Base-by-base conservation (phyloP, 495 filamentous ascomycete species). In the Penicillium turbatum region DNA sequence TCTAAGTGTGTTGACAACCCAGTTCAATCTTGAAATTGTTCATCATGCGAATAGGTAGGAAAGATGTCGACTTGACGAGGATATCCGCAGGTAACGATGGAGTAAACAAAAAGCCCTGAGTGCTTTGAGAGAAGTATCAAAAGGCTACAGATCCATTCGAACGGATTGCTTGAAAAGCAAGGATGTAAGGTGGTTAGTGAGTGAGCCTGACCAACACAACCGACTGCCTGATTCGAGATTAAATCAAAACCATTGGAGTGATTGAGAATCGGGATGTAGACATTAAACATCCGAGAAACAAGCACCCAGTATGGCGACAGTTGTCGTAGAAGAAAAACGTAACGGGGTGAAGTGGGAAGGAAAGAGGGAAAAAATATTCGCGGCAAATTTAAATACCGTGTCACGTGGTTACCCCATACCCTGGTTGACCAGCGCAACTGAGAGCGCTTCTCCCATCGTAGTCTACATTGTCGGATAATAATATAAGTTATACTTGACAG, bases 11-110 rank as follows among this genome's bases (percentile, higher is more conserved):
- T 58, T 59, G 57, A 61, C 59, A 59, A 48, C 66, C 55, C 55
- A 64, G 70, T 66, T 68, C 65, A 68, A 64, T 66, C 66, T 71
- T 67, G 47, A 60, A 61, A 64, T 64, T 58, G 53, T 67, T 74
- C 71, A 74, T 74, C 71, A 72, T 70, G 51, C 61, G 34, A 58
- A 64, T 59, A 53, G 48, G 47, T 37, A 57, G 48, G 53, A 46
- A 40, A 42, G 34, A 36, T 36, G 32, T 32, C 3, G 12, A 17
- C 8, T 21, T 3, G 31, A 13, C 35, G 6, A 37, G 16, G 12
- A 8, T 21, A 19, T 24, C 4, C 4, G 21, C 21, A 4, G 21
- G 21, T 24, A 4, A 24, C 21, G 21, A n/a, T 24, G 21, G 21
- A 24, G 21, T 2, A 24, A 24, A 24, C 2, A 24, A 24, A 24